Conservation (phyloP, 495 filamentous ascomycete species). For the Arthonia radiata region DNA sequence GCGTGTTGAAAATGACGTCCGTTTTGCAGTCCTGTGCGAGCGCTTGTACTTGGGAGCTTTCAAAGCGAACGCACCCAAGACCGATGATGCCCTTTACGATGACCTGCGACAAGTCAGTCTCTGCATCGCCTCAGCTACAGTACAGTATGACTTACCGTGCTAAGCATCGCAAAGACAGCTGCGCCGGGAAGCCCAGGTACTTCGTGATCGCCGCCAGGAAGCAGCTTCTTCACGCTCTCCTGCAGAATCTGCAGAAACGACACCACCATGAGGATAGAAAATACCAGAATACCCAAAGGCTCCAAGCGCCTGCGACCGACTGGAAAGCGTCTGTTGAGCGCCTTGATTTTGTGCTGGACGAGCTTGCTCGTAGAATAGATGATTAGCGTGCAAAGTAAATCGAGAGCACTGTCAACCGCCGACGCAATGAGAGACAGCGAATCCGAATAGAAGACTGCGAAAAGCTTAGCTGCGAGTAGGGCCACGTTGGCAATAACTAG, state of each 20-base stretch:
- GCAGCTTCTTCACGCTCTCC: conserved; percentile 21
- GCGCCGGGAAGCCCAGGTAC: conserved; percentile 12
- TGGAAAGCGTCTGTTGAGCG: conserved; percentile 18
- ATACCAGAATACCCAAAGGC: conserved; percentile 17
- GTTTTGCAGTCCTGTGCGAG: conserved; percentile 26
- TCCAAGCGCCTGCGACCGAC: conserved; percentile 20
- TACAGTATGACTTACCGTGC: no score
- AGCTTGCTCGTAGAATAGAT: conserved; percentile 21
- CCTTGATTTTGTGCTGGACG: conserved; percentile 19
- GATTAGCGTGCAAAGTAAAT: conserved; percentile 24
- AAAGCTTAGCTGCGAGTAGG: conserved; percentile 17
- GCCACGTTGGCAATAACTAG: conserved; percentile 22
- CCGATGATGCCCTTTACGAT: conserved; percentile 22
- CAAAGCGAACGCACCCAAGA: conserved; percentile 18
- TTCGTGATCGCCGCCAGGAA: conserved; percentile 14
- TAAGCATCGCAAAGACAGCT: conserved; percentile 18
- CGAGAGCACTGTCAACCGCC: conserved; percentile 21
- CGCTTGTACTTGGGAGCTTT: conserved; percentile 25
- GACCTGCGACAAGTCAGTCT: no score
- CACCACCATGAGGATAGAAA: conserved; percentile 24
- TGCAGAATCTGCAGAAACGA: conserved; percentile 24
- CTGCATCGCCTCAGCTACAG: no score
- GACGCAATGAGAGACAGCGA: conserved; percentile 24
- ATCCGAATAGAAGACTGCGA: conserved; percentile 15
- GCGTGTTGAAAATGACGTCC: conserved; percentile 24